These are phyloP conservation scores for Penicillium occitanis DNA, from an alignment of 2,329 filamentous ascomycete genomes.

Conservation along the genomic window DNA sequence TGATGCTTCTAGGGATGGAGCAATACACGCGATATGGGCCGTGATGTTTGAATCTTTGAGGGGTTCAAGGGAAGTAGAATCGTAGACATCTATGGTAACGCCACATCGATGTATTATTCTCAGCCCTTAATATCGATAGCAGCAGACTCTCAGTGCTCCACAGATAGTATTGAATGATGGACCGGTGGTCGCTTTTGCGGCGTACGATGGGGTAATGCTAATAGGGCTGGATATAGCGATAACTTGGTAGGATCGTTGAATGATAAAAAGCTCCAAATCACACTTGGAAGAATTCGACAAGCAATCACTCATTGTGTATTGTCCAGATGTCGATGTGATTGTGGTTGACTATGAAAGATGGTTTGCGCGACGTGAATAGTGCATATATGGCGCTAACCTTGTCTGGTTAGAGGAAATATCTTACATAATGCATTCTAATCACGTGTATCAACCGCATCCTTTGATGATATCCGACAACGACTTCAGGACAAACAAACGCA, in stretches of 20 bases:
- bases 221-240: background rate
- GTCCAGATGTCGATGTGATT: background rate
- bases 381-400: background rate
- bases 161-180: background rate
- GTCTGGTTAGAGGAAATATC: background rate
- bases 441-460: conserved; percentile 9
- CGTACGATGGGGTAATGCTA: background rate
- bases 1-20: background rate
- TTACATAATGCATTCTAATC: background rate
- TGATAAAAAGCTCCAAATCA: background rate
- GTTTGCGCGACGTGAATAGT: background rate
- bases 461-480: conserved; percentile 5
- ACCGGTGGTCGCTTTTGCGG: background rate
- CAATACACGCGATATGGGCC: background rate
- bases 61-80: background rate
- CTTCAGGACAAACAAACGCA: background rate
- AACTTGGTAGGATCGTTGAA: background rate
- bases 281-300: background rate
- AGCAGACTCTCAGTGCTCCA: background rate
- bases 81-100: too few species aligned
- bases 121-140: background rate
- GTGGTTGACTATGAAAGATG: background rate
- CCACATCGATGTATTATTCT: background rate
- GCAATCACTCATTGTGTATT: background rate
- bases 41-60: background rate